phyloP scores from a whole-genome alignment of 2,329 filamentous ascomycete genomes.

The Akanthomyces lecanii region DNA sequence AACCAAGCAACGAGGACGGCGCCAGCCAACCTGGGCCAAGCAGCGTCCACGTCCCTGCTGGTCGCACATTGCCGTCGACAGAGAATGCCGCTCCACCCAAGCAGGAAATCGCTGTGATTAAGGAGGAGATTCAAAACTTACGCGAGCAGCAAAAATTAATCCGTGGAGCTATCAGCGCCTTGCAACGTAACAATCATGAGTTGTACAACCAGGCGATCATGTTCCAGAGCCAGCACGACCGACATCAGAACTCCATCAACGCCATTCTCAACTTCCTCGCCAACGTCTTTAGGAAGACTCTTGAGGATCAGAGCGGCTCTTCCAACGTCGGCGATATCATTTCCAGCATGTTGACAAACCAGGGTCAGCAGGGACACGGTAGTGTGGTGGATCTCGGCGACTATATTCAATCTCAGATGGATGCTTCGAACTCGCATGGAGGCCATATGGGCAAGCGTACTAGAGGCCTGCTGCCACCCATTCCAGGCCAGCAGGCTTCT shows the following conservation, averaged over 20 bases:
- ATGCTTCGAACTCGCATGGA: constrained; percentile 34
- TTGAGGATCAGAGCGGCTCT: constrained; percentile 74
- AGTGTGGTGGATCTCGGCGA: constrained; percentile 60
- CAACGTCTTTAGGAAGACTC: constrained; percentile 89
- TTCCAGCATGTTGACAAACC: constrained; percentile 63
- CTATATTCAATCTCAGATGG: constrained; percentile 46
- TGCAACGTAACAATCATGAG: constrained; percentile 82
- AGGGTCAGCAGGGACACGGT: constrained; percentile 47
- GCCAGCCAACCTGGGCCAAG: constrained; percentile 21
- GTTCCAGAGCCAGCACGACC: constrained; percentile 87
- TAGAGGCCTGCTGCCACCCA: constrained; percentile 52
- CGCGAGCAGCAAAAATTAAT: constrained; percentile 85
- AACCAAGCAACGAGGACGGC: constrained; percentile 41
- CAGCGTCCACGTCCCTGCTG: constrained; percentile 7
- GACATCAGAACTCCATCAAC: constrained; percentile 98
- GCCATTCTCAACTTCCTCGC: constrained; percentile 97
- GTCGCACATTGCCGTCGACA: constrained; percentile 38
- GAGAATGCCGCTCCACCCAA: constrained; percentile 51
- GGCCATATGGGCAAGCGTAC: constrained; percentile 45
- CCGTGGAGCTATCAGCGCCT: constrained; percentile 70
- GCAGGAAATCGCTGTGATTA: constrained; percentile 73
- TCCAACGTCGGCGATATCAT: constrained; percentile 84
- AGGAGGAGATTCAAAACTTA: constrained; percentile 75
- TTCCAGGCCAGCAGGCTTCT: constrained; percentile 37
- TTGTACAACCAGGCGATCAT: constrained; percentile 82